phyloP scores from a whole-genome alignment of 345 rosid genomes.

The Psidium friedrichsthalianum region DNA sequence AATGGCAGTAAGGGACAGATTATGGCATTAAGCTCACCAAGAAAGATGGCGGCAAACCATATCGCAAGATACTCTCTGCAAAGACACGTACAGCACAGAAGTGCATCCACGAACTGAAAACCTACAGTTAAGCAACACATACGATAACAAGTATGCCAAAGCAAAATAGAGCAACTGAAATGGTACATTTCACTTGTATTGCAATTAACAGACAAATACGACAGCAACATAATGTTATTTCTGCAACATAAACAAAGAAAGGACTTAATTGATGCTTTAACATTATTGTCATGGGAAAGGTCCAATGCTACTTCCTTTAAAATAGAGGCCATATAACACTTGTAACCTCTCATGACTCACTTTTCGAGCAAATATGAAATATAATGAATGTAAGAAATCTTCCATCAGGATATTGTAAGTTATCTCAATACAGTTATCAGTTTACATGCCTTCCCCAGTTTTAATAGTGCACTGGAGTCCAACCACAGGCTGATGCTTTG shows the following conservation, averaged over 20 bases:
- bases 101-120: conserved; percentile 99
- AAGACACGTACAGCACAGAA: conserved; percentile 95
- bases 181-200: background rate
- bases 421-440: background rate
- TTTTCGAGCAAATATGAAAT: background rate
- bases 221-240: background rate
- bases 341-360: background rate
- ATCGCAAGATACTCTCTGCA: conserved; percentile 95
- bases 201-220: background rate
- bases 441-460: background rate
- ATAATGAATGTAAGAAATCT: background rate
- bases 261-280: background rate
- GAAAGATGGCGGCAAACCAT: conserved; percentile 94
- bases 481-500: background rate
- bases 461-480: background rate
- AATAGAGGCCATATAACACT: background rate
- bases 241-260: background rate
- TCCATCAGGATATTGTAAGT: background rate
- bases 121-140: conserved; percentile 24
- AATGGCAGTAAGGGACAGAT: background rate
- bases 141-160: background rate
- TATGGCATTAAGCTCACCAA: conserved; percentile 40
- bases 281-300: background rate
- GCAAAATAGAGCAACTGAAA: background rate
- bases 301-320: background rate